phyloP scores from a whole-genome alignment of 768 basidiomycete genomes.

The Tremella mesenterica region DNA sequence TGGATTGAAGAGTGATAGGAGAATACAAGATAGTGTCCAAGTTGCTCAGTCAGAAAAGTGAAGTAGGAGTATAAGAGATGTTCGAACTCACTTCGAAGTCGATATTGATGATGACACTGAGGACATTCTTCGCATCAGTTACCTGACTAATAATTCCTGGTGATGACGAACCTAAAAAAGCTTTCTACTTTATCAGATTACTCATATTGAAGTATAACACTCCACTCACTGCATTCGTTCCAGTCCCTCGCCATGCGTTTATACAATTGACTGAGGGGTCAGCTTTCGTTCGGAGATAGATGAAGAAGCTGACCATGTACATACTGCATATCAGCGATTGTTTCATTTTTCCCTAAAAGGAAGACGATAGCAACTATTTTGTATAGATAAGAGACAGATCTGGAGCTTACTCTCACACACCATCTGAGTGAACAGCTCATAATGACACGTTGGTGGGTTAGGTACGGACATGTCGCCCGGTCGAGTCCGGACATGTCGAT shows the following conservation, averaged over 20 bases:
- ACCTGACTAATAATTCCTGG: too few species aligned
- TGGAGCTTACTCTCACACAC: too few species aligned
- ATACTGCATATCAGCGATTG: constrained; percentile 22
- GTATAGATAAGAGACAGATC: too few species aligned
- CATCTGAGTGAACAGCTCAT: background rate
- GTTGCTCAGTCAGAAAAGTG: background rate
- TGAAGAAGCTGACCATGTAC: constrained; percentile 30
- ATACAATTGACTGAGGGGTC: constrained; percentile 29
- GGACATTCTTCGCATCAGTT: too few species aligned
- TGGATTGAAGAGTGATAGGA: too few species aligned
- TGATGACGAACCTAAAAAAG: too few species aligned
- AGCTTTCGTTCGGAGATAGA: background rate
- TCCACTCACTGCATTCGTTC: constrained; percentile 31
- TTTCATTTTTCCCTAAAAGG: too few species aligned
- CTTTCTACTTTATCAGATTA: constrained; percentile 21
- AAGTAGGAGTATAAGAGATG: background rate
- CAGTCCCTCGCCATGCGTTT: constrained; percentile 36
- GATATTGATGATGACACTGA: constrained; percentile 38
- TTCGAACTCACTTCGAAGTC: constrained; percentile 19
- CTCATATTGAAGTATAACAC: background rate
- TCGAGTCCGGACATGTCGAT: too few species aligned
- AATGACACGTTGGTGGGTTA: too few species aligned
- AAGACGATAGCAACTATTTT: too few species aligned
- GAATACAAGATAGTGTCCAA: too few species aligned
- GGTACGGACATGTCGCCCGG: too few species aligned